Base-by-base conservation (phyloP, 148 eudicot genomes). In the Amaranthus hypochondriacus region DNA sequence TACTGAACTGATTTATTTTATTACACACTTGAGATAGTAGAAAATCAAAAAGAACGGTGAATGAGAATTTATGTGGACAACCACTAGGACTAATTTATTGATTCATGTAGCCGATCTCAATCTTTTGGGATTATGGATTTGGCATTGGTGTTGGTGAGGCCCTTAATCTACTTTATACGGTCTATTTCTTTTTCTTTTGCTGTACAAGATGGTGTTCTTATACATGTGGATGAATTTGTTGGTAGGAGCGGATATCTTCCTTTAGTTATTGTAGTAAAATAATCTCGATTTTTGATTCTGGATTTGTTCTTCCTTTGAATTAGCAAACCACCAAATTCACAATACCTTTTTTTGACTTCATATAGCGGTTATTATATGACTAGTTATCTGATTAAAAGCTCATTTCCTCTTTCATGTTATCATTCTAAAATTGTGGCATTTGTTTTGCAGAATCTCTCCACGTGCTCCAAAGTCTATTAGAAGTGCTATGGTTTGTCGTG, bases 401-500 rank as follows among this genome's bases (percentile, higher is more conserved):
- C 49, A 12, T 62, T 18, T 61, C 49, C 48, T 28, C 28, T 48
- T 59, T 0, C 44, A 4, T 39, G 56, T 54, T 43, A 3, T 65
- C 56, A 67, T 10, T 57, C 58, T 51, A 53, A 69, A 4, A 8
- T 59, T 62, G 62, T 50, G 43, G 44, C 49, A 18, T 52, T 70
- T 48, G 73, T 48, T 9, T 72, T 59, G 15, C 79, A 93, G 98
- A 88, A 85, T 85, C 83, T 93, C 94, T 4, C 96, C 98, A 7
- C 90, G 98, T 62, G 98, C 91, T 76, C 96, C 98, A 47, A 84
- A 80, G 77, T 84, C 85, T 56, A 79, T 90, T 59, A 83, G 92
- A 83, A 84, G 75, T 72, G 80, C 84, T 56, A 50, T 83, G 48
- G 51, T 82, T 65, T 78, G 82, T 58, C 84, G 81, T 42, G 88